These are phyloP conservation scores for Nemania serpens DNA, from an alignment of 2,329 filamentous ascomycete genomes.

Conservation along the genomic window DNA sequence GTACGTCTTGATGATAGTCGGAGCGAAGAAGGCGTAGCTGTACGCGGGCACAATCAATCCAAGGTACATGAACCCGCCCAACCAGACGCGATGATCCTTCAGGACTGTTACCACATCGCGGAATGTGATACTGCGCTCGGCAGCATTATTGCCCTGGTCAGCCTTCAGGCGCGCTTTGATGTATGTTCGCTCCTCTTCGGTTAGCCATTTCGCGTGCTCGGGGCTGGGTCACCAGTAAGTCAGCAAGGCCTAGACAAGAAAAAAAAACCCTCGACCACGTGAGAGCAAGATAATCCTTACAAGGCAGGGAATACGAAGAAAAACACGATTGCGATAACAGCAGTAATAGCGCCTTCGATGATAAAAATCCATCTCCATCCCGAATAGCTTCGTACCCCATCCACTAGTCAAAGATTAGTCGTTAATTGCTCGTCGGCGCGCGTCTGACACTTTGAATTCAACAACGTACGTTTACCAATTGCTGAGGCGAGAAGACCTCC, in stretches of 20 bases:
- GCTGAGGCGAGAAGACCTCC: slow-evolving; percentile 83
- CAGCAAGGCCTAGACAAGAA: background rate
- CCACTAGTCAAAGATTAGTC: slow-evolving; percentile 52
- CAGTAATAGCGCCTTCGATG: slow-evolving; percentile 65
- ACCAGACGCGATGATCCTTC: slow-evolving; percentile 74
- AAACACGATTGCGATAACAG: slow-evolving; percentile 53
- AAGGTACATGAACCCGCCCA: slow-evolving; percentile 82
- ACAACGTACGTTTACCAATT: slow-evolving; percentile 71
- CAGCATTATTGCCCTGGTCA: slow-evolving; percentile 71
- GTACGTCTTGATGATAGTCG: slow-evolving; percentile 71
- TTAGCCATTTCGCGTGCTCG: slow-evolving; percentile 74
- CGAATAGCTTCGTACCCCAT: slow-evolving; percentile 66
- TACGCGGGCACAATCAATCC: slow-evolving; percentile 79
- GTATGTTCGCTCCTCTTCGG: slow-evolving; percentile 69
- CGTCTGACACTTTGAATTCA: background rate
- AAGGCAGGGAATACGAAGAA: slow-evolving; percentile 76
- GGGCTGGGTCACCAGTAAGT: slow-evolving; percentile 46
- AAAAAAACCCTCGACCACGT: too few species aligned
- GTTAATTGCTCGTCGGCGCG: background rate
- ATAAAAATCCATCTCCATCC: slow-evolving; percentile 89
- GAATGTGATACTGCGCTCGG: slow-evolving; percentile 63
- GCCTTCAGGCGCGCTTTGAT: slow-evolving; percentile 67
- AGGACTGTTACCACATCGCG: slow-evolving; percentile 66
- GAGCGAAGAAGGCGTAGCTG: slow-evolving; percentile 77
- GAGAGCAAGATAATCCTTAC: slow-evolving; percentile 37